Evolutionary conservation across 805 yeast species (phyloP), one percentile per base, ranked within the genome.

Genomic region (Naumovozyma baii): DNA sequence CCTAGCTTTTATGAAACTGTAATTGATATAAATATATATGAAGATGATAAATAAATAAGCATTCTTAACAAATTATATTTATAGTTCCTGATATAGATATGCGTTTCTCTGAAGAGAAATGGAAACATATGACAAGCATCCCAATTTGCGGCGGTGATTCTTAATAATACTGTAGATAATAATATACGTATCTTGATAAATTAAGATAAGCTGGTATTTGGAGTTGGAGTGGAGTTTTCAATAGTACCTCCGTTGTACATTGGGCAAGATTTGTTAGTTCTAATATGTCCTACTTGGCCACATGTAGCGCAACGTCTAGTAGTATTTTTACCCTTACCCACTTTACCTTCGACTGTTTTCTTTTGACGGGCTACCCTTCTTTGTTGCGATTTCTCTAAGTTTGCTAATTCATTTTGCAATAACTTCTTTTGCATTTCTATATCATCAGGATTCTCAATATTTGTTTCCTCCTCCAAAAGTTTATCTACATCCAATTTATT

Each of bases 271-370:
- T 70, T 71, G 58, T 86, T 87, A 2, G 98, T 90, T 57, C 92
- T 74, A 45, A 90, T 90, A 59, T 90, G 98, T 0, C 97, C 98
- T 46, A 83, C 72, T 10, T 90, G 92, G 17, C 97, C 97, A 70
- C 98, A 90, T 0, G 92, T 81, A 3, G 94, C 88, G 64, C 98
- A 90, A 54, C 85, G 76, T 57, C 98, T 70, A 7, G 82, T 80
- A 0, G 69, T 64, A 36, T 64, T 62, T 39, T 62, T 66, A 2
- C 60, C 56, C 34, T 62, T 61, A 1, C 51, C 17, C 14, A 44
- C 45, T 35, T 48, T 50, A 15, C 59, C 62, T 43, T 31, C 41
- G 5, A 33, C 29, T 4, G 31, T 55, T 46, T 57, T 49, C 37
- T 68, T 68, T 55, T 74, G 67, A 49, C 83, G 66, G 5, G 78